Evolutionary conservation across 1,139 yeast genomes (phyloP), one percentile per base, ranked within the genome.

Genomic region (Pichia sp.): DNA sequence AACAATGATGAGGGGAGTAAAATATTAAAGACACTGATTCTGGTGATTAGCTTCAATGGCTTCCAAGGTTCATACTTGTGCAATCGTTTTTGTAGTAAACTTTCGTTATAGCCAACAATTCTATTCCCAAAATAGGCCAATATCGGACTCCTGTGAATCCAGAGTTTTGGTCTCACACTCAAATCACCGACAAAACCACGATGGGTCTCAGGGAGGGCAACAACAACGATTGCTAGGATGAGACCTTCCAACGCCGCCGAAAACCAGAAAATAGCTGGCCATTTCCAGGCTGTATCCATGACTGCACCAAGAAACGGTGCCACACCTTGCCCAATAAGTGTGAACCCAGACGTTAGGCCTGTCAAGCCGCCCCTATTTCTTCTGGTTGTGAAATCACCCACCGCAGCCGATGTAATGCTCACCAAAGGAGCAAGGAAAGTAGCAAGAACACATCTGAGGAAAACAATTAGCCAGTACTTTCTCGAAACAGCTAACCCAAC

Each of bases 241-340:
- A 70, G 56, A 1, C 83, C 83, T 17, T 84, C 77, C 4, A 84
- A 79, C 27, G 86, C 81, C 4, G 86, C 83, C 52, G 87, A 69
- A 59, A 87, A 85, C 81, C 89, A 84, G 64, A 88, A 89, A 27
- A 87, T 82, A 0, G 89, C 83, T 57, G 90, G 75, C 95, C 95
- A 88, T 12, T 80, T 77, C 74, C 85, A 80, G 73, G 80, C 51
- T 2, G 79, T 70, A 2, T 84, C 79, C 41, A 88, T 67, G 0
- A 78, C 80, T 7, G 92, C 87, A 24, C 96, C 96, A 30, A 88
- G 70, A 12, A 88, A 70, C 0, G 95, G 90, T 6, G 95, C 92
- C 58, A 87, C 74, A 0, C 89, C 90, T 63, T 83, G 86, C 1
- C 95, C 95, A 20, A 86, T 64, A 8, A 86, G 74, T 3, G 84